Evolutionary conservation across 2,329 filamentous ascomycete genomes (phyloP), one percentile per base, ranked within the genome.

Genomic region (Pseudocercospora fijiensis): DNA sequence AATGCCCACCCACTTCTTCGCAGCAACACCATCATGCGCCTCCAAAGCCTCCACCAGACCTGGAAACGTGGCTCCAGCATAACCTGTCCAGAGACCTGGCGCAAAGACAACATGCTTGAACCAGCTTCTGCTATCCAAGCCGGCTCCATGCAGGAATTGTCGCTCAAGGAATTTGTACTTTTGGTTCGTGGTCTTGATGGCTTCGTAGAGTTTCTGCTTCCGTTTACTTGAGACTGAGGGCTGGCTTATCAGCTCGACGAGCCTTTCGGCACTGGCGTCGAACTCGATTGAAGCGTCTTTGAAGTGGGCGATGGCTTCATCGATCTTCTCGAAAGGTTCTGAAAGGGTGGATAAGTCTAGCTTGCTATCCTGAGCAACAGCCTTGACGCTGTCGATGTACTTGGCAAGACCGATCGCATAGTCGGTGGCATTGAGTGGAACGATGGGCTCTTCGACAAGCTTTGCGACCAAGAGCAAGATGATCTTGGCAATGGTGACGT

Each of bases 61-160:
- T 1, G 87, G 86, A 70, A 85, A 89, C 8, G 86, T 87, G 3
- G 84, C 86, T 2, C 92, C 93, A 0, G 92, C 82, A 76, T 97
- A 97, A 0, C 93, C 93, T 0, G 92, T 96, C 92, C 92, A 96
- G 55, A 94, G 76, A 0, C 93, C 93, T 0, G 93, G 93, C 1
- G 93, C 93, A 77, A 96, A 97, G 1, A 97, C 90, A 2, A 96
- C 89, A 73, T 97, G 94, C 80, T 97, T 97, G 81, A 94, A 98
- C 92, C 92, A 97, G 24, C 81, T 81, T 64, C 94, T 82, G 1
- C 87, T 86, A 75, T 96, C 93, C 20, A 98, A 78, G 0, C 94
- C 94, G 2, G 84, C 82, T 4, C 86, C 78, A 71, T 91, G 89
- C 66, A 97, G 72, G 77, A 97, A 96, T 57, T 88, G 82, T 16